Evolutionary conservation across 176 grass and related monocot species (phyloP).

Genomic region (Aegilops umbellulata): DNA sequence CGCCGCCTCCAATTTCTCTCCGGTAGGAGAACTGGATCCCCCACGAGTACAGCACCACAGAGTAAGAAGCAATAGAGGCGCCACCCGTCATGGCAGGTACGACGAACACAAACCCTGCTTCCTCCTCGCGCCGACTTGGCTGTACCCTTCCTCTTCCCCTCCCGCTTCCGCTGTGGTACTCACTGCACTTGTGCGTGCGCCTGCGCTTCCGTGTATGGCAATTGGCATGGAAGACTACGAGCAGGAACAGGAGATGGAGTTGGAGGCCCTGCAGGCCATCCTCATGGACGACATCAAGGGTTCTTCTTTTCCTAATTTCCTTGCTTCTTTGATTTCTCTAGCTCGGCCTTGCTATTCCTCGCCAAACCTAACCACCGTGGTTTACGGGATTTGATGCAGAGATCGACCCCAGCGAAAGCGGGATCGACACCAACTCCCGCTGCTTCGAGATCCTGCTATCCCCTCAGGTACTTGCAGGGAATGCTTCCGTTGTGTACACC

Average conservation of each 20-base stretch:
- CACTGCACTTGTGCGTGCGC: background rate
- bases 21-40: background rate
- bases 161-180: slow-evolving; percentile 16
- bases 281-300: slow-evolving; percentile 96
- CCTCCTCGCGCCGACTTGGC: background rate
- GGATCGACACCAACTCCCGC: slow-evolving; percentile 55
- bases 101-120: slow-evolving; percentile 3
- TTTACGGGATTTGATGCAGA: slow-evolving; percentile 39
- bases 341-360: background rate
- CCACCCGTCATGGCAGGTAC: slow-evolving; percentile 46
- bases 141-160: background rate
- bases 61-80: background rate
- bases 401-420: slow-evolving; percentile 85
- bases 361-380: background rate
- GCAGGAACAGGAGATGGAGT: slow-evolving; percentile 99
- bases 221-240: slow-evolving; percentile 50
- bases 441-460: slow-evolving; percentile 86
- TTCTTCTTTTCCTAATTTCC: slow-evolving; percentile 8
- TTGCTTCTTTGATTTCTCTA: background rate
- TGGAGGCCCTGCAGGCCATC: slow-evolving; percentile 92
- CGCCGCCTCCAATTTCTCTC: background rate
- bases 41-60: background rate
- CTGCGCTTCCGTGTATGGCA: background rate
- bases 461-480: slow-evolving; percentile 56
- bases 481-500: background rate